Evolutionary conservation across 768 basidiomycete genomes (phyloP), one percentile per base, ranked within the genome.

Genomic region (Boletus vinaceobasis): DNA sequence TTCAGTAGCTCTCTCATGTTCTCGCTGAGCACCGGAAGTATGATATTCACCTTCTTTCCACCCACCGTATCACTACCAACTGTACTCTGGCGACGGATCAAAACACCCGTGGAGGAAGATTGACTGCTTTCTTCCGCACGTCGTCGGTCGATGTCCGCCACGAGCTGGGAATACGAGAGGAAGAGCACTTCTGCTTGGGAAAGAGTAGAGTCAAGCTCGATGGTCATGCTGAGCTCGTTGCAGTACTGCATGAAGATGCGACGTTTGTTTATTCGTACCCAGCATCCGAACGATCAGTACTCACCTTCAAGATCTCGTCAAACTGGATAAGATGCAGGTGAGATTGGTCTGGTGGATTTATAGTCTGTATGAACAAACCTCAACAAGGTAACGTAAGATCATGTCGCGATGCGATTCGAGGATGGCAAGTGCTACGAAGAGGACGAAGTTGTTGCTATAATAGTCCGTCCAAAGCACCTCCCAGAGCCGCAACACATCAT

Each of bases 111-210:
- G 1, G 67, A 62, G 5, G 65, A 51, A 39, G 36, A 49, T 17
- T 54, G 57, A 14, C 60, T 56, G 5, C 50, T 48, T 44, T 79
- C 79, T 57, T 92, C 90, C 0, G 82, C 83, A 58, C 79, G 81
- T 58, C 88, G 82, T 35, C 88, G 82, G 68, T 97, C 93, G 62
- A 96, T 84, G 68, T 96, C 93, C 10, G 88, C 88, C 21, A 98
- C 86, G 21, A 97, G 73, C 64, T 90, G 87, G 13, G 86, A 77
- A 75, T 97, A 98, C 1, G 93, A 93, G 2, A 96, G 79, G 79
- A 92, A 98, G 21, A 99, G 80, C 15, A 98, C 94, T 72, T 99
- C 97, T 10, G 96, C 97, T 73, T 98, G 97, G 0, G 93, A 88
- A 9, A 99, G 81, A 19, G 97, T 96, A 1, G 87, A 85, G 68